Evolutionary conservation across 192 early-diverging fungal species (phyloP).

Genomic region (Jimgerdemannia lactiflua): DNA sequence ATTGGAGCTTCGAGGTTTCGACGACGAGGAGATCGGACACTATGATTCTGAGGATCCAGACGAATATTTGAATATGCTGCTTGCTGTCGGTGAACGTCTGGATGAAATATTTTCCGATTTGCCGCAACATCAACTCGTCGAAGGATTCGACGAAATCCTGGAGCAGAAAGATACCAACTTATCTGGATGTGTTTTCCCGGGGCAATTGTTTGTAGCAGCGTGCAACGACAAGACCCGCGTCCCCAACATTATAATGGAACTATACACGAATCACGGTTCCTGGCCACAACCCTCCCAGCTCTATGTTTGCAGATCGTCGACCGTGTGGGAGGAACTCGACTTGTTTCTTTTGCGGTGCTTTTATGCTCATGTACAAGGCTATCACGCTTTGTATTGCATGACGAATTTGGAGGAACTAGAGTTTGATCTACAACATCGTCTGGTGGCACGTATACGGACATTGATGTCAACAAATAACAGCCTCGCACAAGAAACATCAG

Average conservation of each 20-base stretch:
- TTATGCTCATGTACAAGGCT: slow-evolving; percentile 8
- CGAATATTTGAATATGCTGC: neutral
- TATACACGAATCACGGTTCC: slow-evolving; percentile 15
- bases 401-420: slow-evolving; percentile 19
- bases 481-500: too few relatives aligned
- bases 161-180: neutral
- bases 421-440: slow-evolving; percentile 15
- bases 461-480: neutral
- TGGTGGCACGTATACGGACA: slow-evolving; percentile 1
- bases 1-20: neutral
- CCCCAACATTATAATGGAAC: slow-evolving; percentile 18
- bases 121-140: neutral
- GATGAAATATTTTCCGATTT: slow-evolving; percentile 5
- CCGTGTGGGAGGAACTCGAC: slow-evolving; percentile 10
- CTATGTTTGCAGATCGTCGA: slow-evolving; percentile 11
- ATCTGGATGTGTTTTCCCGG: neutral
- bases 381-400: slow-evolving; percentile 12
- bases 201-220: slow-evolving; percentile 14
- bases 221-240: slow-evolving; percentile 15
- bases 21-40: too few relatives aligned
- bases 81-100: slow-evolving; percentile 9
- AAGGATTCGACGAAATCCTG: neutral
- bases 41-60: too few relatives aligned
- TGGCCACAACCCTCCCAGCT: slow-evolving; percentile 18
- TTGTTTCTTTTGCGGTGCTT: slow-evolving; percentile 18